These are phyloP conservation scores for Aspergillus quadricinctus DNA, from an alignment of 2,329 filamentous ascomycete species.

Conservation along the genomic window DNA sequence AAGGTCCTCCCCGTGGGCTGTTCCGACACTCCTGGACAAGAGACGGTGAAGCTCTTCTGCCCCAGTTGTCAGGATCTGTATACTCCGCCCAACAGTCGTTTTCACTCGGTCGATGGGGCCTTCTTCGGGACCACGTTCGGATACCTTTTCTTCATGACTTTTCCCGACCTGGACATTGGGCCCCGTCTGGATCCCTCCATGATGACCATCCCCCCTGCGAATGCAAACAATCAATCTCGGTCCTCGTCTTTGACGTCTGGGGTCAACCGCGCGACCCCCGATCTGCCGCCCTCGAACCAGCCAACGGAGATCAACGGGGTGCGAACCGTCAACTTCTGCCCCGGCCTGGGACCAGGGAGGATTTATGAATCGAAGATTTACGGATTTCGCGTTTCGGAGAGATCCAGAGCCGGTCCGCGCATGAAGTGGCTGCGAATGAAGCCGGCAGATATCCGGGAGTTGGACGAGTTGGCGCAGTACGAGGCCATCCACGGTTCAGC, in stretches of 20 bases:
- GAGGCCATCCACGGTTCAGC: slow-evolving; percentile 31
- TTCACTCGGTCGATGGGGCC: slow-evolving; percentile 94
- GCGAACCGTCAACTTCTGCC: slow-evolving; percentile 78
- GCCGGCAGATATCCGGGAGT: slow-evolving; percentile 71
- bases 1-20: slow-evolving; percentile 89
- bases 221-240: slow-evolving; percentile 26
- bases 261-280: slow-evolving; percentile 23
- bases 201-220: slow-evolving; percentile 22
- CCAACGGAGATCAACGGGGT: slow-evolving; percentile 73
- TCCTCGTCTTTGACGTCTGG: slow-evolving; percentile 29
- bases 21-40: slow-evolving; percentile 90
- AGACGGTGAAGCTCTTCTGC: slow-evolving; percentile 98
- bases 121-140: slow-evolving; percentile 98
- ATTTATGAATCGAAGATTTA: slow-evolving; percentile 97
- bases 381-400: slow-evolving; percentile 89
- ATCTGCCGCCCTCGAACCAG: slow-evolving; percentile 41
- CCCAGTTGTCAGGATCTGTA: slow-evolving; percentile 96
- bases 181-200: slow-evolving; percentile 57
- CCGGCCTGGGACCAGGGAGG: slow-evolving; percentile 73
- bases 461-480: slow-evolving; percentile 64
- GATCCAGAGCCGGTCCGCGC: slow-evolving; percentile 80
- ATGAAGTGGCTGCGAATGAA: slow-evolving; percentile 96
- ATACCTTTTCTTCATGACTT: slow-evolving; percentile 96
- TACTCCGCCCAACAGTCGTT: slow-evolving; percentile 92
- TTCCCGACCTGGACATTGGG: slow-evolving; percentile 85